These are phyloP conservation scores for Fomitopsis schrenkii DNA, from an alignment of 1,284 basidiomycete genomes.

Conservation along the genomic window DNA sequence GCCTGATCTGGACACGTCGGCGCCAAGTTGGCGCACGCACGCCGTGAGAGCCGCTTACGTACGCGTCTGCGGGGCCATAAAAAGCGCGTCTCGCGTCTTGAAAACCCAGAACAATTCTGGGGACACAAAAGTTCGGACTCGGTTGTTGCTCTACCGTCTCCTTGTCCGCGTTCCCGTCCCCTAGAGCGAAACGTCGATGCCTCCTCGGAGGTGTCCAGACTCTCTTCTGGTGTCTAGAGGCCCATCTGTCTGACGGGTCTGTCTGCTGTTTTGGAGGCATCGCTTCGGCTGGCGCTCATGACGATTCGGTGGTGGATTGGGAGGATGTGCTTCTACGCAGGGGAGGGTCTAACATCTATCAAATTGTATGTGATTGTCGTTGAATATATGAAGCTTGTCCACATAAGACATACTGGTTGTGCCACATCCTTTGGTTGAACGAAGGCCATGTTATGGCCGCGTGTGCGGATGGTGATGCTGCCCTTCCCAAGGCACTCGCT, in stretches of 20 bases:
- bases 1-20: no score
- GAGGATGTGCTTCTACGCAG: slow-evolving; percentile 14
- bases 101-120: slow-evolving; percentile 55
- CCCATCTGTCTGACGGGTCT: slow-evolving; percentile 38
- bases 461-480: no score
- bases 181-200: slow-evolving; percentile 52
- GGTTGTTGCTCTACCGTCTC: slow-evolving; percentile 72
- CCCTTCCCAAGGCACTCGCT: no score
- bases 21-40: no score
- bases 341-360: slow-evolving; percentile 14
- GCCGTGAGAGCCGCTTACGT: slow-evolving; percentile 21
- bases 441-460: no score
- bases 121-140: slow-evolving; percentile 87
- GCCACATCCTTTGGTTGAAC: no score
- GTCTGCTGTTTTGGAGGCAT: slow-evolving; percentile 46
- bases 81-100: slow-evolving; percentile 11
- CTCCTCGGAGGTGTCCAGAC: slow-evolving; percentile 26
- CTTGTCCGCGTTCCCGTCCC: slow-evolving; percentile 89
- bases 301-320: slow-evolving; percentile 20
- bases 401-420: not conserved
- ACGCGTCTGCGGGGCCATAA: slow-evolving; percentile 8
- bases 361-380: not conserved
- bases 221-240: slow-evolving; percentile 24
- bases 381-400: not conserved
- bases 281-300: slow-evolving; percentile 46